Base-by-base conservation (phyloP, 345 rosid genomes). In the Mallotus nudiflorus region DNA sequence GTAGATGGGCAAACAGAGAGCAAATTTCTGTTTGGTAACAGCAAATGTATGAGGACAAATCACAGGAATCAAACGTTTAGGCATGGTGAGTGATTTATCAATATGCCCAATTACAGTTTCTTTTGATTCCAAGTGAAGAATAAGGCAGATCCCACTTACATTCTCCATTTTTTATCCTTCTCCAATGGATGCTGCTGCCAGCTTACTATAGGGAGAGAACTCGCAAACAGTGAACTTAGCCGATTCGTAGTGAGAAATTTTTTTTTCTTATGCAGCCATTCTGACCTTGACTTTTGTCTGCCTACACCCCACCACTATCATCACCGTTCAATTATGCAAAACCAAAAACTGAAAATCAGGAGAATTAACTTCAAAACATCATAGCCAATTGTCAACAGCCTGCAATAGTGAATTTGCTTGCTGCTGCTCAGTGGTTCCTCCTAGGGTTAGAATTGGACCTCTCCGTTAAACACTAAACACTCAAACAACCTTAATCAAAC, bases 261-360 rank as follows among this genome's bases (percentile, higher is more conserved):
- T 68, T 54, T 53, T 46, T n/a, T 62, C 4, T 67, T 67, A 73
- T 24, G 50, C 62, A 57, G 70, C 25, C 35, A 63, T 27, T 49
- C 44, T 51, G 29, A 35, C 39, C 66, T 66, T 33, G 55, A 52
- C 53, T 48, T 31, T 61, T 66, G 57, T 72, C 28, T n/a, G 56
- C 22, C 66, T 60, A 55, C 64, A 25, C 54, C 48, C 35, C 73
- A 11, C 69, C 56, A 11, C 64, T 72, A 53, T 64, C 72, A 85
- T 77, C 83, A 81, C 85, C 78, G 65, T 54, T 75, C 82, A 75
- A 63, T 68, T 86, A 66, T 73, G 86, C 35, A 80, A 86, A 59
- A 48, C 62, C 52, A 84, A 84, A 81, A 86, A 86, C 75, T 70
- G 80, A 71, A 77, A 85, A 80, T 88, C 92, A 5, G 89, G 90